Base-by-base conservation (phyloP, 208 protist species). In the Wallacemonas sp. region DNA sequence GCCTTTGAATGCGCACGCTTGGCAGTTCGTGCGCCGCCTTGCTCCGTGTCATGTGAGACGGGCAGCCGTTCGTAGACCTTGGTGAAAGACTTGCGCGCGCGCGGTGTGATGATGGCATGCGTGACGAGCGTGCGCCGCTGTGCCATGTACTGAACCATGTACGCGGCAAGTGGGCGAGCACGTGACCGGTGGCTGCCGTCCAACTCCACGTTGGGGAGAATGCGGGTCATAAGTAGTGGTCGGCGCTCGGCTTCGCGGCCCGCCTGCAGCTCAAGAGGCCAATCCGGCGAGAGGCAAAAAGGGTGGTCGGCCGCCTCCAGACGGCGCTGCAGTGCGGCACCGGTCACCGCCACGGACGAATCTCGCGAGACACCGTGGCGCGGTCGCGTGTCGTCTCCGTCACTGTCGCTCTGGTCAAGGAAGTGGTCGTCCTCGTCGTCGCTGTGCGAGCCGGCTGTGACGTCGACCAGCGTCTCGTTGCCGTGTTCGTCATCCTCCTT, bases 231-330 rank as follows among this genome's bases (percentile, higher is more conserved):
- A 5, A 73, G 38, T 13, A 93, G 52, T 1, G 84, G 84, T 2
- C 76, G 65, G 2, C 73, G 71, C 72, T 91, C 77, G 22, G 87
- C 87, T 60, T 83, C 81, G 27, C 78, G 70, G 4, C 54, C 78
- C 4, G 77, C 73, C 55, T 93, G 87, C 34, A 85, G 48, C 26
- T 73, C 68, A 13, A 90, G 37, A 10, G 81, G 69, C 24, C 71
- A 78, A n/a, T 68, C 52, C 1, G 84, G 61, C 46, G 78, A 67
- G 3, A 83, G 24, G 33, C 52, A 64, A 38, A 57, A 37, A 9
- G 38, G 19, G 50, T 37, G 50, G 22, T 57, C 50, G 21, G 50
- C 50, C 5, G 50, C 9, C 29, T 57, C 50, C 29, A 57, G 50
- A 26, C 50, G 50, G 4, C 50, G 24, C 30, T 57, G 50, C 24